Conservation (phyloP, 805 yeast species). For the Candida ovalis region DNA sequence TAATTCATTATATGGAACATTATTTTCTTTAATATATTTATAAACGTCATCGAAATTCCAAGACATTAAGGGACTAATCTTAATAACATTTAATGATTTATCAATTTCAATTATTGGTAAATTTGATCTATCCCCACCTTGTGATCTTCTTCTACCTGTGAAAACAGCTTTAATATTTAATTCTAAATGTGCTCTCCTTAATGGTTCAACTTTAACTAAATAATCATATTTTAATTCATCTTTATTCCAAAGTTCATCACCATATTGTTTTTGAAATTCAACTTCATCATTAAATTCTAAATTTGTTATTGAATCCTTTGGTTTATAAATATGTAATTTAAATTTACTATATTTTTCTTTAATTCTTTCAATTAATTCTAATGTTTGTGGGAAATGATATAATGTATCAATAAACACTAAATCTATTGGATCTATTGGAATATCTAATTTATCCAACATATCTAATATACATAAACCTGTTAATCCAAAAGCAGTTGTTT, state of each 20-base stretch:
- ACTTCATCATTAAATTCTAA: constrained; percentile 46
- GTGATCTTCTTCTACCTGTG: constrained; percentile 87
- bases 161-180: constrained; percentile 77
- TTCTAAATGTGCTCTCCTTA: constrained; percentile 75
- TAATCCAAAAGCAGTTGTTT: constrained; percentile 93
- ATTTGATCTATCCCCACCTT: constrained; percentile 77
- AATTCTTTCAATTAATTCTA: constrained; percentile 62
- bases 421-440: constrained; percentile 45
- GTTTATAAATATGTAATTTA: constrained; percentile 63
- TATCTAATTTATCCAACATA: constrained; percentile 57
- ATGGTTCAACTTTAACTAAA: constrained; percentile 89
- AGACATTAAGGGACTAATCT: constrained; percentile 83
- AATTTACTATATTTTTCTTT: constrained; percentile 50
- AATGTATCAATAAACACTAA: constrained; percentile 85
- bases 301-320: constrained; percentile 27
- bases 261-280: constrained; percentile 66
- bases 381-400: constrained; percentile 93
- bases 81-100: constrained; percentile 61
- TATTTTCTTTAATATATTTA: constrained; percentile 58
- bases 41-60: constrained; percentile 79
- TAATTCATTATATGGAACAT: constrained; percentile 83
- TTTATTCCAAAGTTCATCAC: constrained; percentile 77
- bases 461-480: constrained; percentile 89
- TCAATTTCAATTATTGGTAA: constrained; percentile 78
- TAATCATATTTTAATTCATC: constrained; percentile 82